Conservation (phyloP, 2,329 filamentous ascomycete genomes). For the Sarocladiaceae sp. region DNA sequence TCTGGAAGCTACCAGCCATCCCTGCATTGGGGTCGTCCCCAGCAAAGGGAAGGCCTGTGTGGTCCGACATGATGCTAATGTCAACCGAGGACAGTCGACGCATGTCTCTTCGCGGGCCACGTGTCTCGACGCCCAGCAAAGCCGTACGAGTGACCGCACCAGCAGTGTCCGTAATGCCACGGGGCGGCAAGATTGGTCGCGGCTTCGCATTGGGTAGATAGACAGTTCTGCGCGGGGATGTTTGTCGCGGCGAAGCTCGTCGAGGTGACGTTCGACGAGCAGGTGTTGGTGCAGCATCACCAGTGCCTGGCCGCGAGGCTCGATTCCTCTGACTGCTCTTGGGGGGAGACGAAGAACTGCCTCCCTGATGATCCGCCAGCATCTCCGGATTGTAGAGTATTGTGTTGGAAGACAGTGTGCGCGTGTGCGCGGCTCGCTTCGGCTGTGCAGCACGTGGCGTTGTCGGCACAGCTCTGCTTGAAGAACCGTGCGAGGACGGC, state of each 20-base stretch:
- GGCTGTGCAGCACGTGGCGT: conserved; percentile 26
- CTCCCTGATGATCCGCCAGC: conserved; percentile 27
- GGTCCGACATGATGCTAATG: conserved; percentile 68
- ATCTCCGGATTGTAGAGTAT: conserved; percentile 73
- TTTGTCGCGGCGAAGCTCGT: conserved; percentile 40
- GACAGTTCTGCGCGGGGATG: conserved; percentile 37
- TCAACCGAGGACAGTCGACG: conserved; percentile 59
- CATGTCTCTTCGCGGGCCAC: conserved; percentile 29
- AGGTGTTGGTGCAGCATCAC: conserved; percentile 2
- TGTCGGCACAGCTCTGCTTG: conserved; percentile 20
- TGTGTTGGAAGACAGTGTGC: conserved; percentile 74
- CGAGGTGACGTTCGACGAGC: conserved; percentile 38
- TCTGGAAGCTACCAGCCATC: conserved; percentile 71
- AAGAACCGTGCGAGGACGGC: conserved; percentile 27
- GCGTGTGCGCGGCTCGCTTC: conserved; percentile 48
- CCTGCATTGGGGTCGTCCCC: conserved; percentile 55
- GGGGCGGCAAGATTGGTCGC: conserved; percentile 48
- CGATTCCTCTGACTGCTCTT: conserved; percentile 13
- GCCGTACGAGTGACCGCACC: conserved; percentile 32
- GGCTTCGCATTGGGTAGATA: conserved; percentile 43
- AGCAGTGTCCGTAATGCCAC: conserved; percentile 26
- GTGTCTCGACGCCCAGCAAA: conserved; percentile 45
- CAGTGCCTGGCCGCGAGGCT: conserved; percentile 5
- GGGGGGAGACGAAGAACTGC: conserved; percentile 37
- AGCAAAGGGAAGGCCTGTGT: conserved; percentile 43